phyloP scores from a whole-genome alignment of 2,329 filamentous ascomycete species.

The Nothopassalora personata region DNA sequence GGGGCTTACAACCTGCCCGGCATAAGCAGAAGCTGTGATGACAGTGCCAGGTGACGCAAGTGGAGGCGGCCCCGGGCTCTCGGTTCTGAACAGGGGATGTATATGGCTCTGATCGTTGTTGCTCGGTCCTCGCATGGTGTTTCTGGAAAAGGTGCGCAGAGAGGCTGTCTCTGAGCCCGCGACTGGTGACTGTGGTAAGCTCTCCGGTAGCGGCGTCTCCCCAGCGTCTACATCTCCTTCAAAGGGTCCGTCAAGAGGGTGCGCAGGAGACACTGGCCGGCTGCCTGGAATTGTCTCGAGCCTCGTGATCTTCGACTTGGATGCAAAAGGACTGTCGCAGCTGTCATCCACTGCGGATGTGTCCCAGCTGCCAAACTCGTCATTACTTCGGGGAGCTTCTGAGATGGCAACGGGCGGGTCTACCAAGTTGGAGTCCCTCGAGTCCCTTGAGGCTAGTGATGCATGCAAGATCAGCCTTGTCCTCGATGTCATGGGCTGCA shows the following conservation, averaged over 20 bases:
- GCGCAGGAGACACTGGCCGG: slow-evolving; percentile 60
- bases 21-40: slow-evolving; percentile 64
- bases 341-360: slow-evolving; percentile 62
- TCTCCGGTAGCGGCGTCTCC: slow-evolving; percentile 13
- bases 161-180: slow-evolving; percentile 11
- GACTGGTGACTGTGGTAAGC: slow-evolving; percentile 5
- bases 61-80: slow-evolving; percentile 61
- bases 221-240: slow-evolving; percentile 37
- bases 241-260: slow-evolving; percentile 51
- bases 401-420: slow-evolving; percentile 22
- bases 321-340: slow-evolving; percentile 53
- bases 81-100: slow-evolving; percentile 70
- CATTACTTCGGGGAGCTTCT: slow-evolving; percentile 39
- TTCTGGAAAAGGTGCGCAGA: slow-evolving; percentile 7
- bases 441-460: slow-evolving; percentile 46
- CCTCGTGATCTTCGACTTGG: slow-evolving; percentile 39
- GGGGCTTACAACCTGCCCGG: slow-evolving; percentile 54
- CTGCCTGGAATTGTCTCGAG: slow-evolving; percentile 69
- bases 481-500: slow-evolving; percentile 11
- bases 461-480: slow-evolving; percentile 43
- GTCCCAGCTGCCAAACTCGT: slow-evolving; percentile 71
- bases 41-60: slow-evolving; percentile 63
- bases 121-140: slow-evolving; percentile 10
- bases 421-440: slow-evolving; percentile 28
- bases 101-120: slow-evolving; percentile 59